These are phyloP conservation scores for Berberis thunbergii DNA, from an alignment of 164 flowering plant species.

Conservation along the genomic window DNA sequence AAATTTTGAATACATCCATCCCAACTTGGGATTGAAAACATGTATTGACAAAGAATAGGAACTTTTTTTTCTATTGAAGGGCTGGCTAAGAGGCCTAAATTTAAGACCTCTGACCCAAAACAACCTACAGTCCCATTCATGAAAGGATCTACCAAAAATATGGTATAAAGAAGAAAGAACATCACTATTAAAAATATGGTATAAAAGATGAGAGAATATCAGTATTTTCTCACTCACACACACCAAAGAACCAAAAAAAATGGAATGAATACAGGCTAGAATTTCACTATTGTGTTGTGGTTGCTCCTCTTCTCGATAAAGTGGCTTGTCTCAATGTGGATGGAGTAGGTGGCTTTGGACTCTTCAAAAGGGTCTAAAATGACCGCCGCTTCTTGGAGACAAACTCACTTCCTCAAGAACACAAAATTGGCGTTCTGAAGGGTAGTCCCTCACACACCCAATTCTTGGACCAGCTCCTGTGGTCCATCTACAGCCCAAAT, in stretches of 20 bases:
- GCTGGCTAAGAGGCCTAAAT: too few relatives aligned
- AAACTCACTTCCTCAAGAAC: conserved; percentile 70
- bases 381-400: conserved; percentile 52
- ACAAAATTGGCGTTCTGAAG: conserved; percentile 49
- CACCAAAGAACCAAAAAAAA: conserved; percentile 7
- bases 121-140: conserved; percentile 10
- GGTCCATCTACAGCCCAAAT: conserved; percentile 71
- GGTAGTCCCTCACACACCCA: conserved; percentile 75
- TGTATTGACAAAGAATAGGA: too few relatives aligned
- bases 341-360: conserved; percentile 6
- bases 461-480: conserved; percentile 85
- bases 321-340: not conserved
- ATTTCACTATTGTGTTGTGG: conserved; percentile 2
- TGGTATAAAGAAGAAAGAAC: not conserved
- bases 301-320: conserved; percentile 13
- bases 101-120: too few relatives aligned
- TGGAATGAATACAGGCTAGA: conserved; percentile 1
- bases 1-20: too few relatives aligned
- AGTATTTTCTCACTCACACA: conserved; percentile 8
- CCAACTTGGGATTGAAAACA: too few relatives aligned
- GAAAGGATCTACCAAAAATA: conserved; percentile 11
- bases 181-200: conserved; percentile 1
- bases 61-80: conserved; percentile 9
- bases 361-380: conserved; percentile 9
- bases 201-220: conserved; percentile 6